A percentile compares a stretch with the other conserved stretches of the same genome.
phyloP scores from a whole-genome alignment of 2,329 filamentous ascomycete genomes.

The Cyclaneusma minus region DNA sequence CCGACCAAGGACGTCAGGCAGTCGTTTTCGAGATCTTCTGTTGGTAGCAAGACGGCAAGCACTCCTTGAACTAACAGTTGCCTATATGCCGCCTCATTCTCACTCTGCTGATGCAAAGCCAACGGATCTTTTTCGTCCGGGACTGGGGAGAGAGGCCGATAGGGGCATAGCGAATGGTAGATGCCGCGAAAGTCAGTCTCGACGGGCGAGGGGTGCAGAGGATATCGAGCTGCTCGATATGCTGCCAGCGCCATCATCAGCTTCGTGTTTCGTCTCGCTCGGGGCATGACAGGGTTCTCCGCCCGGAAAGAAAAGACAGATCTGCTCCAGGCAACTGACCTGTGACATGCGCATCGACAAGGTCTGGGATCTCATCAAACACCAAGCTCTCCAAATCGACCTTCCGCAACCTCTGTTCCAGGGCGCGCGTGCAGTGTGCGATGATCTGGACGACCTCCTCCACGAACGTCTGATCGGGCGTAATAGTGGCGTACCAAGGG shows the following conservation, averaged over 20 bases:
- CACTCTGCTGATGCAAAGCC: slow-evolving; percentile 42
- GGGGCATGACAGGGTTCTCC: neutral
- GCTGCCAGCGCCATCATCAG: slow-evolving; percentile 29
- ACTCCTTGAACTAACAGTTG: slow-evolving; percentile 75
- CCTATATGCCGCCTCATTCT: slow-evolving; percentile 72
- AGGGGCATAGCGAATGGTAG: slow-evolving; percentile 72
- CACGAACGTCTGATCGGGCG: slow-evolving; percentile 75
- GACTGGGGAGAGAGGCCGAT: slow-evolving; percentile 67
- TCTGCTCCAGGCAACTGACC: slow-evolving; percentile 34
- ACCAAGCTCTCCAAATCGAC: slow-evolving; percentile 72
- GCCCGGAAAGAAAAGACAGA: too few relatives aligned
- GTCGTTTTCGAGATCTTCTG: slow-evolving; percentile 79
- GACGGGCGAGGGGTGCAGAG: slow-evolving; percentile 41
- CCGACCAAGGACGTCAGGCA: slow-evolving; percentile 71
- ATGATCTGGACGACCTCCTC: slow-evolving; percentile 81
- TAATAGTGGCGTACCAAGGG: slow-evolving; percentile 87
- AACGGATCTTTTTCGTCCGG: slow-evolving; percentile 35
- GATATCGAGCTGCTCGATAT: slow-evolving; percentile 52
- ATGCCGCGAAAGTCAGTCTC: slow-evolving; percentile 47
- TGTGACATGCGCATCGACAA: slow-evolving; percentile 66
- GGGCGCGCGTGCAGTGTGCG: slow-evolving; percentile 73
- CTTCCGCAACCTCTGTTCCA: slow-evolving; percentile 73
- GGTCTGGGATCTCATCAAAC: slow-evolving; percentile 73
- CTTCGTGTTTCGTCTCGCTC: neutral
- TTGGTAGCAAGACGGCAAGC: slow-evolving; percentile 72